phyloP scores from a whole-genome alignment of 257 asterid species.

The Cinchona pubescens region DNA sequence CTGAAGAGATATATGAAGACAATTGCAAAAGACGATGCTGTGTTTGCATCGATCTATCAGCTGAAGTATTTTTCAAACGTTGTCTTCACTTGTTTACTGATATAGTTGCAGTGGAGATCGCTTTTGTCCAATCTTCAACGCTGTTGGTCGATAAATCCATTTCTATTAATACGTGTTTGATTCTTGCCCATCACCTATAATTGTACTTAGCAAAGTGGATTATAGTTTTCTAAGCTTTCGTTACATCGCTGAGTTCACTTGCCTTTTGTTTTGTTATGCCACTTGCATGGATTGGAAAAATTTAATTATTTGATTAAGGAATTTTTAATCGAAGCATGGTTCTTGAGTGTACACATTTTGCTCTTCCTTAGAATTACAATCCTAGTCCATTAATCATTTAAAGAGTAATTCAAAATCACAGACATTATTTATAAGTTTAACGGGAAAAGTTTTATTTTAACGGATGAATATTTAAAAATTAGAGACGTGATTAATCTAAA shows the following conservation, averaged over 20 bases:
- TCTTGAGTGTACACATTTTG: too few relatives aligned
- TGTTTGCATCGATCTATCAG: constrained; percentile 9
- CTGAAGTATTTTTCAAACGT: constrained; percentile 22
- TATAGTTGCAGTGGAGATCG: background rate
- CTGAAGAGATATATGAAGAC: constrained; percentile 13
- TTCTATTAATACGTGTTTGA: background rate
- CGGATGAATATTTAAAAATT: too few relatives aligned
- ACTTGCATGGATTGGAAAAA: background rate
- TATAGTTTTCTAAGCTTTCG: background rate
- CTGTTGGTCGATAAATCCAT: background rate
- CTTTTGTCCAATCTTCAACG: background rate
- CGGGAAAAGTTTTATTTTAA: too few relatives aligned
- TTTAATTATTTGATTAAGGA: background rate
- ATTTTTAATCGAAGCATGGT: background rate
- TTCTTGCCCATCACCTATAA: background rate
- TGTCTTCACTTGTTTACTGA: background rate
- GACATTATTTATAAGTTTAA: too few relatives aligned
- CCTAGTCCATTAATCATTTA: too few relatives aligned
- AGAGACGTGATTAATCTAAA: too few relatives aligned
- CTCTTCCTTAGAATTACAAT: background rate
- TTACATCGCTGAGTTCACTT: background rate
- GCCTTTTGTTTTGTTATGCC: background rate
- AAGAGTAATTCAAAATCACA: too few relatives aligned
- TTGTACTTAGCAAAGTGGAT: background rate
- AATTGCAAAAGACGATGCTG: constrained; percentile 20